Conservation (phyloP, 192 early-diverging fungal species). For the Backusella luteola region DNA sequence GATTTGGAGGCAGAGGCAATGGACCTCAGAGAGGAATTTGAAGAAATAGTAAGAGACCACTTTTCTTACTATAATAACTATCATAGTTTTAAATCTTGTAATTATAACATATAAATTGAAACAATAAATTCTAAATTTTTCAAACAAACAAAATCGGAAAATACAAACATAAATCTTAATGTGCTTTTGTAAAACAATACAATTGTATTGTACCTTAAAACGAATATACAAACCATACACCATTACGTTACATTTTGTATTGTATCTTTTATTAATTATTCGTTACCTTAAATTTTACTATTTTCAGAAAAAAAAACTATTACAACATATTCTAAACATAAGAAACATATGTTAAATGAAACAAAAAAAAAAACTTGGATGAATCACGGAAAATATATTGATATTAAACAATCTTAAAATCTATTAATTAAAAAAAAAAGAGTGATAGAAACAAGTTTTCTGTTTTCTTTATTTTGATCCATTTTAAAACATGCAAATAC, state of each 20-base stretch:
- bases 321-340: neutral
- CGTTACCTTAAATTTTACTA: neutral
- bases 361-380: neutral
- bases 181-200: neutral
- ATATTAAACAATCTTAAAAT: neutral
- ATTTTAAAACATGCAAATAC: neutral
- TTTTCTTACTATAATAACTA: neutral
- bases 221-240: neutral
- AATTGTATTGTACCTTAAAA: slow-evolving; percentile 1
- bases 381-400: neutral
- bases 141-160: neutral
- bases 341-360: neutral
- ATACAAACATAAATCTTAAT: neutral
- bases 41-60: neutral
- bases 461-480: neutral
- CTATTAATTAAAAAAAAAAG: neutral
- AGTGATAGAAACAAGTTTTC: neutral
- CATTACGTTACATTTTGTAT: neutral
- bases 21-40: neutral
- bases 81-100: too few relatives aligned
- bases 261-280: neutral
- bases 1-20: neutral
- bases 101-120: neutral
- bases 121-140: neutral
- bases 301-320: neutral